A percentile compares a stretch with the other conserved stretches of the same genome.
Conservation (phyloP, 768 basidiomycete genomes). For the Suillus occidentalis region DNA sequence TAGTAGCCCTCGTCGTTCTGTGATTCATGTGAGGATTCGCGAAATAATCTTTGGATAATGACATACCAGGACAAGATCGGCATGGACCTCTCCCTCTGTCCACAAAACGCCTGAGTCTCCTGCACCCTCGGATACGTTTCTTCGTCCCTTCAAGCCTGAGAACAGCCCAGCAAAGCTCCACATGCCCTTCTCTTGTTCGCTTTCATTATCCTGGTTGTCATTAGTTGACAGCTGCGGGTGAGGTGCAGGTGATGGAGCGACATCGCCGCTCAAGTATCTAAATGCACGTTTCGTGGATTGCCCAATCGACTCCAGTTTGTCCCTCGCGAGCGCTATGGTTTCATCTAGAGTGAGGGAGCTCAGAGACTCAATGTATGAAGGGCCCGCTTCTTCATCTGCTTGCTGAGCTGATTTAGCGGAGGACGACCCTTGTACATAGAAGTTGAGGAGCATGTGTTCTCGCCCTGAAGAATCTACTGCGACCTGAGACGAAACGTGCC, state of each 20-base stretch:
- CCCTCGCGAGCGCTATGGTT: conserved; percentile 45
- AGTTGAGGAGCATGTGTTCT: conserved; percentile 83
- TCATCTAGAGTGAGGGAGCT: conserved; percentile 60
- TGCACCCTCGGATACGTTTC: conserved; percentile 29
- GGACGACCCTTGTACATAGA: conserved; percentile 69
- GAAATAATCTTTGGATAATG: conserved; percentile 8
- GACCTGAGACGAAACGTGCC: conserved; percentile 78
- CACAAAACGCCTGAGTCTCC: conserved; percentile 45
- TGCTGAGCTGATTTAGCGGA: conserved; percentile 36
- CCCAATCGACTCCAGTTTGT: conserved; percentile 38
- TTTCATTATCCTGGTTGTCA: conserved; percentile 31
- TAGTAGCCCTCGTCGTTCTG: conserved; percentile 80
- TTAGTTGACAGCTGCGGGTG: conserved; percentile 27
- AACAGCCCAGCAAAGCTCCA: conserved; percentile 70
- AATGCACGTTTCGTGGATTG: conserved; percentile 60
- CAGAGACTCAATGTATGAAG: conserved; percentile 45
- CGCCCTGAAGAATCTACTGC: conserved; percentile 70
- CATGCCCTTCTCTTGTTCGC: conserved; percentile 36
- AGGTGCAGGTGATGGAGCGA: conserved; percentile 38
- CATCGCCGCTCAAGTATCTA: conserved; percentile 71
- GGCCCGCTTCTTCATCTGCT: conserved; percentile 28
- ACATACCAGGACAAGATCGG: conserved; percentile 70
- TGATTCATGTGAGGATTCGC: conserved; percentile 13
- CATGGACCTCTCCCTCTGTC: conserved; percentile 82
- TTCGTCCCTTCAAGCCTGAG: conserved; percentile 54